phyloP scores from a whole-genome alignment of 2,329 filamentous ascomycete species.

The Microdochium bolleyi region DNA sequence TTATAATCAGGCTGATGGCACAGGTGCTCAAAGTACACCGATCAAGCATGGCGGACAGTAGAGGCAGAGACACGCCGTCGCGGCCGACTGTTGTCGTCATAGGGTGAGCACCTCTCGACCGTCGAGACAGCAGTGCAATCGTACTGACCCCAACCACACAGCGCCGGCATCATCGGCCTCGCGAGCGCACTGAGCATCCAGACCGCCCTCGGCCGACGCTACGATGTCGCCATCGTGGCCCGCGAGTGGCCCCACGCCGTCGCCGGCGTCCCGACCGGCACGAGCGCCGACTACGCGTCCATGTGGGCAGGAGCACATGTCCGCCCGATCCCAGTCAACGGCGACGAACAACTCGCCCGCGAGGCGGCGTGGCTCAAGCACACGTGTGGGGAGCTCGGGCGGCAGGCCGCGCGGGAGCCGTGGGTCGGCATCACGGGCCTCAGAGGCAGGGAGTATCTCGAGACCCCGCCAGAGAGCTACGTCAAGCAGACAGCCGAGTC shows the following conservation, averaged over 20 bases:
- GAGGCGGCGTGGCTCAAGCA: not conserved
- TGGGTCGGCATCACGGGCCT: constrained; percentile 20
- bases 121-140: no score
- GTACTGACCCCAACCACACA: constrained; percentile 11
- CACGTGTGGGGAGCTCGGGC: not conserved
- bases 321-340: constrained; percentile 32
- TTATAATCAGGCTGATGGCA: no score
- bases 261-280: constrained; percentile 30
- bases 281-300: constrained; percentile 44
- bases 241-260: constrained; percentile 37
- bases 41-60: no score
- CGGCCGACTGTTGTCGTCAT: no score
- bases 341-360: not conserved
- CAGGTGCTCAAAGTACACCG: no score
- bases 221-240: constrained; percentile 34
- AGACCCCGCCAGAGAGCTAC: constrained; percentile 18
- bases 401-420: constrained; percentile 5
- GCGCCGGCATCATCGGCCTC: constrained; percentile 46
- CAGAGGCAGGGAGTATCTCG: constrained; percentile 43
- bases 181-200: constrained; percentile 38
- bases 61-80: no score
- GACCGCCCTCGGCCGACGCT: constrained; percentile 17
- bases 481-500: not conserved
- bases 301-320: constrained; percentile 52
- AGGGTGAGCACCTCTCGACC: no score